Conservation (phyloP, 2,329 filamentous ascomycete species). For the Bertia moriformis region DNA sequence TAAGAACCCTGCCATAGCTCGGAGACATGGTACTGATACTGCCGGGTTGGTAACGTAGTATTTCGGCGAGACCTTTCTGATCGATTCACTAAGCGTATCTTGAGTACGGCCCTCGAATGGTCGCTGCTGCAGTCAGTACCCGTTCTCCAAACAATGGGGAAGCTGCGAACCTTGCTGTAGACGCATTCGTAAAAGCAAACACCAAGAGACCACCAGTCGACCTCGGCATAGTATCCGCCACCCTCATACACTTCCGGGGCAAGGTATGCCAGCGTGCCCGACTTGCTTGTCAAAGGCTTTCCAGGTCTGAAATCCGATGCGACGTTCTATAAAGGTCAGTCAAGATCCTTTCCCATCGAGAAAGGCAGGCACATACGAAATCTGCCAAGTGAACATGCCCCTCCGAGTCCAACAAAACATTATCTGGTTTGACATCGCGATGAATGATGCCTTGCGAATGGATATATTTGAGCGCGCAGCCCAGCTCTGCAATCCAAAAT, state of each 20-base stretch:
- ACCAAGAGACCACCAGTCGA: constrained; percentile 67
- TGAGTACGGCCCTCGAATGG: constrained; percentile 58
- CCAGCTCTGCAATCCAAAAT: constrained; percentile 62
- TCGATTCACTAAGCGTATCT: constrained; percentile 47
- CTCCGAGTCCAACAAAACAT: constrained; percentile 48
- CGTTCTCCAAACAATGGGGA: too few relatives aligned
- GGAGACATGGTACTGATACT: constrained; percentile 55
- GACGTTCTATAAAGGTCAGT: constrained; percentile 43
- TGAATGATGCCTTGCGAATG: constrained; percentile 53
- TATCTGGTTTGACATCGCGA: constrained; percentile 53
- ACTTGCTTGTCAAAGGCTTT: constrained; percentile 58
- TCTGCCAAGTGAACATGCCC: constrained; percentile 66
- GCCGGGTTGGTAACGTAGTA: constrained; percentile 58
- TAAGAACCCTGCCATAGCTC: constrained; percentile 52
- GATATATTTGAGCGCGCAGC: constrained; percentile 54
- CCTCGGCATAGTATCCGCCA: constrained; percentile 51
- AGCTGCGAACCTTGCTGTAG: constrained; percentile 48
- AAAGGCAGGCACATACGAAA: constrained; percentile 33
- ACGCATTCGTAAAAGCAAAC: constrained; percentile 69
- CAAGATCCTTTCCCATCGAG: neutral
- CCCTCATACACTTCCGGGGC: constrained; percentile 62
- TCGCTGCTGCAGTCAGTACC: too few relatives aligned
- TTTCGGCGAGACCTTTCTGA: constrained; percentile 49
- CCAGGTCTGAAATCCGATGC: constrained; percentile 58
- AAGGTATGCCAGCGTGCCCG: constrained; percentile 59